Percentiles rank a stretch among this genome's conserved stretches.
Evolutionary conservation across 169 alveolate species (phyloP).

Genomic region (Babesia bigemina): DNA sequence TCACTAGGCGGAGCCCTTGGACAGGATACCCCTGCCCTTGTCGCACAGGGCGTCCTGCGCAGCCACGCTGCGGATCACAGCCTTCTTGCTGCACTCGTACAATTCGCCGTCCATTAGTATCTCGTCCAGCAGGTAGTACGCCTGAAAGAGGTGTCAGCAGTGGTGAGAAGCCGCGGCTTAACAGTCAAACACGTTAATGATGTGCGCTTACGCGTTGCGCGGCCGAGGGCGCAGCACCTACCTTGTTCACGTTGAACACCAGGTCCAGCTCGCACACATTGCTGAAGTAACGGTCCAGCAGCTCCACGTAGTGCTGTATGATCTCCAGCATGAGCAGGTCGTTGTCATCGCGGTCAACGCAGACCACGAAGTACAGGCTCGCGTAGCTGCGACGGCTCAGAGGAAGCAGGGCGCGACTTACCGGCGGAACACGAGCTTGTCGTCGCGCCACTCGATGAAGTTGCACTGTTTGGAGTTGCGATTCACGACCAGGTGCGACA

Average conservation of each 20-base stretch:
- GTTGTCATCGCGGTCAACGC: slow-evolving; percentile 95
- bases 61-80: slow-evolving; percentile 88
- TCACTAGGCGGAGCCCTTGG: slow-evolving; percentile 1
- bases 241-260: slow-evolving; percentile 97
- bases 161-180: background rate
- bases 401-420: slow-evolving; percentile 18
- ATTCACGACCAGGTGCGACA: slow-evolving; percentile 88
- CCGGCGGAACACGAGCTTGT: slow-evolving; percentile 94
- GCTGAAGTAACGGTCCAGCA: slow-evolving; percentile 97
- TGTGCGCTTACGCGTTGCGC: background rate
- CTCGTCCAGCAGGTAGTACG: slow-evolving; percentile 87
- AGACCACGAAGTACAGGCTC: slow-evolving; percentile 94
- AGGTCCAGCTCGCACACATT: slow-evolving; percentile 99
- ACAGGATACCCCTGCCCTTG: slow-evolving; percentile 79
- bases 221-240: background rate
- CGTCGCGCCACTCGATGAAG: slow-evolving; percentile 96
- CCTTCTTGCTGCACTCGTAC: slow-evolving; percentile 93
- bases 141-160: slow-evolving; percentile 54
- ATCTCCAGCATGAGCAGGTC: slow-evolving; percentile 94
- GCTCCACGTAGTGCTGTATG: slow-evolving; percentile 97
- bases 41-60: slow-evolving; percentile 95
- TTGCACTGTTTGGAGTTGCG: slow-evolving; percentile 94
- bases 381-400: slow-evolving; percentile 88
- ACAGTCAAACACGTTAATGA: background rate
- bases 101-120: slow-evolving; percentile 90